Conservation (phyloP, 1,284 basidiomycete species). For the Rhodotorula mucilaginosa region DNA sequence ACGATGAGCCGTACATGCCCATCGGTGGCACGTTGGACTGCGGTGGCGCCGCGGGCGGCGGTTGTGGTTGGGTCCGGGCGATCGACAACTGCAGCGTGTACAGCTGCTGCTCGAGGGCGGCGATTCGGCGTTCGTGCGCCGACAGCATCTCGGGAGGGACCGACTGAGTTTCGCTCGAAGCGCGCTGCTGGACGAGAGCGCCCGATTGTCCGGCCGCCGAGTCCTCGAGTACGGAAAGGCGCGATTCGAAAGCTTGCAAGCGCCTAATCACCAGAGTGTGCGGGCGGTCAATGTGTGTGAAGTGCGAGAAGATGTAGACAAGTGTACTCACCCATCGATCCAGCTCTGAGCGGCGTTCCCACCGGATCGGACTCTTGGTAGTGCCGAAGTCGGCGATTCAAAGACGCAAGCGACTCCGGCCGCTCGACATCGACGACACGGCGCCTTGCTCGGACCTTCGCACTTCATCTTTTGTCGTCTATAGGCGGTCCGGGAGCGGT, state of each 20-base stretch:
- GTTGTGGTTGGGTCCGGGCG: constrained; percentile 2
- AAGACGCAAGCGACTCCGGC: constrained; percentile 34
- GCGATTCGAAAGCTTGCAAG: constrained; percentile 21
- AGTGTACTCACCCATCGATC: constrained; percentile 24
- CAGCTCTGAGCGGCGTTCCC: constrained; percentile 15
- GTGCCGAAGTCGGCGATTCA: constrained; percentile 22
- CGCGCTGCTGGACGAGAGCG: background rate
- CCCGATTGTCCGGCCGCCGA: background rate
- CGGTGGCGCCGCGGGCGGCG: constrained; percentile 4
- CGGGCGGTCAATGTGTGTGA: background rate
- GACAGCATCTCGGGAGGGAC: constrained; percentile 4
- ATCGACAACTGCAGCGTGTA: constrained; percentile 27
- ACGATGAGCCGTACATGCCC: background rate
- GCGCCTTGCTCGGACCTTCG: constrained; percentile 33
- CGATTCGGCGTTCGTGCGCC: constrained; percentile 34
- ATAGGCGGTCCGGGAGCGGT: background rate
- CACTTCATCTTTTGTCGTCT: constrained; percentile 31
- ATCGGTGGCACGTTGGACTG: background rate
- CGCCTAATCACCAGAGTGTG: constrained; percentile 18
- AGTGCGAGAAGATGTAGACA: too few species aligned
- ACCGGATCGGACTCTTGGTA: constrained; percentile 12
- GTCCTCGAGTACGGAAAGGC: constrained; percentile 26
- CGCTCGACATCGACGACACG: constrained; percentile 22
- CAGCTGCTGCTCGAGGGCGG: constrained; percentile 34
- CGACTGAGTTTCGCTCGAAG: background rate